Evolutionary conservation across 176 grass and related monocot genomes (phyloP).

Genomic region (Hsuehochloa calcarea): DNA sequence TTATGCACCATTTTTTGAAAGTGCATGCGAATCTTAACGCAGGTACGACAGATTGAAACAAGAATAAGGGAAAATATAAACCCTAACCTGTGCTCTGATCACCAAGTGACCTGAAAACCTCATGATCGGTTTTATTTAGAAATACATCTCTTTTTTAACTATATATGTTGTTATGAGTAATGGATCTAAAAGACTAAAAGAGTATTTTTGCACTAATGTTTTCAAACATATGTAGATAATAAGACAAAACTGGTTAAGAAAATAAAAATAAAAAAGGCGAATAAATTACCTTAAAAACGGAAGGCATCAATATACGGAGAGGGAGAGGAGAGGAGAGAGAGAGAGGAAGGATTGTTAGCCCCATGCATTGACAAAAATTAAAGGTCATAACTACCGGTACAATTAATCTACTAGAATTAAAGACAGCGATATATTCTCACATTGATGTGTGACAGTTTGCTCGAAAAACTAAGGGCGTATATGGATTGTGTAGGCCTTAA

Average conservation of each 20-base stretch:
- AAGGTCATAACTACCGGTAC: neutral
- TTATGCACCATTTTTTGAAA: neutral
- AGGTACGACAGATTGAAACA: neutral
- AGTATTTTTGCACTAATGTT: neutral
- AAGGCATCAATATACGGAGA: neutral
- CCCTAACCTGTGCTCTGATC: neutral
- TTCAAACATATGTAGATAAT: neutral
- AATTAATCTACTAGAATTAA: neutral
- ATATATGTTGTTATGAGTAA: neutral
- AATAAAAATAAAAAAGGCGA: neutral
- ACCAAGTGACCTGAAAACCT: neutral
- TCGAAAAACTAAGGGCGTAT: neutral
- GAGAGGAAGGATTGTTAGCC: neutral
- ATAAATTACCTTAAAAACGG: neutral
- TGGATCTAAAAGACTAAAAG: neutral
- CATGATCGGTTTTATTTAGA: neutral
- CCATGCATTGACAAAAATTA: neutral
- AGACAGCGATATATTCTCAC: neutral
- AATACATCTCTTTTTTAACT: neutral
- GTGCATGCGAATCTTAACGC: neutral
- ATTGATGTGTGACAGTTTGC: neutral
- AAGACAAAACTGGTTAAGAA: neutral
- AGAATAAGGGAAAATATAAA: neutral
- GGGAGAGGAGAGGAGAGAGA: too few relatives aligned
- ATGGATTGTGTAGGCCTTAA: neutral